Base-by-base conservation (phyloP, 768 basidiomycete species). In the Tubosaeta sp. region DNA sequence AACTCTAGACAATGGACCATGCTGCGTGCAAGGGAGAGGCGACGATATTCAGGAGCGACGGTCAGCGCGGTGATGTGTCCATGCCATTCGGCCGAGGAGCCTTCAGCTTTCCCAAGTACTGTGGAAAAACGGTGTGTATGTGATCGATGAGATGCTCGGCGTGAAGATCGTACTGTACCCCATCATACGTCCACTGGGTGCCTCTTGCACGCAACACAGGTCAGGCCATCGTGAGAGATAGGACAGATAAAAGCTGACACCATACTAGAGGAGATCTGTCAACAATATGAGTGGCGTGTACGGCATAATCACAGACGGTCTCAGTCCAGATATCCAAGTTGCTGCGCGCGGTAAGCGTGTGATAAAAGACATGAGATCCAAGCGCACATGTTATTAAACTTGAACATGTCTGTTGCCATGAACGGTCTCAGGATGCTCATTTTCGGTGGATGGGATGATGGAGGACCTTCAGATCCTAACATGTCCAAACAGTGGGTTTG, bases 241-340 rank as follows among this genome's bases (percentile, higher is more conserved):
- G 69, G 74, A 84, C 45, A 97, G 72, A 67, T 97, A 97, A 69
- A 95, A 97, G 22, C 79, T 80, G 61, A 91, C 86, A 44, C 86
- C 85, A 69, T 94, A 97, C 90, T 95, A 16, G 5, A 45, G 5
- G 35, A 31, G 43, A 31, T 9, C 17, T 29, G 52, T 60, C 26
- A 56, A 48, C 27, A 44, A n/a, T n/a, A 45, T 14, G 35, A 19
- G 46, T 34, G 16, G 38, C 27, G 26, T 17, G 14, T 13, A 34
- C 19, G 48, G 5, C 6, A 49, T 14, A 6, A n/a, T 7, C 25
- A 72, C 85, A 64, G 61, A 93, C 95, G 19, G 97, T 98, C 72
- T 98, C 95, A 42, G 97, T 97, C 92, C 92, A 97, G 42, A 94
- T 76, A 69, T 98, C 95, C 64, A 95, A 73, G 71, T 99, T 98